A percentile compares a stretch with the other conserved stretches of the same genome.
Evolutionary conservation across 345 rosid genomes (phyloP).

Genomic region (Corymbia maculata): DNA sequence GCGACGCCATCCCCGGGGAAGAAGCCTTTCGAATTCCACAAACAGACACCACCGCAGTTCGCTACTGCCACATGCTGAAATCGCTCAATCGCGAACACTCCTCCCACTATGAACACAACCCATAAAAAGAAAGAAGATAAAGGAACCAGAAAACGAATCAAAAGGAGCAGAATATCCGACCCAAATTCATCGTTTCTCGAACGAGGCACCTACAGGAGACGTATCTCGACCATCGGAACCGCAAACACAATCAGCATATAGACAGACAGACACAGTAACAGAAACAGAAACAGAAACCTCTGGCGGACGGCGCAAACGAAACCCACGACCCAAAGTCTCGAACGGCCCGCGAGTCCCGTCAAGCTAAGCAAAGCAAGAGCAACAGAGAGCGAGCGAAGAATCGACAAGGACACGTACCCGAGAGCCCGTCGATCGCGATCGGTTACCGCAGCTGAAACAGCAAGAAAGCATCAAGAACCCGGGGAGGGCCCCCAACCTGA

Average conservation of each 20-base stretch:
- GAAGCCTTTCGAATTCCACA: constrained; percentile 5
- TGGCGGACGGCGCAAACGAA: neutral
- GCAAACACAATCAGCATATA: neutral
- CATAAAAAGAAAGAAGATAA: neutral
- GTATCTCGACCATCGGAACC: neutral
- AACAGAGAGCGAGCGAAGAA: neutral
- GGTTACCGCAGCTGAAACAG: neutral
- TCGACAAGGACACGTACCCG: neutral
- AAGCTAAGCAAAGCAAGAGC: neutral
- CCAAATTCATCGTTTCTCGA: neutral
- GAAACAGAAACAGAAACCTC: neutral
- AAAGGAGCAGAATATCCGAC: neutral
- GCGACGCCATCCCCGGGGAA: neutral
- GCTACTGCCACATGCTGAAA: neutral
- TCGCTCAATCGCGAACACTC: neutral
- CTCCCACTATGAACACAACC: neutral
- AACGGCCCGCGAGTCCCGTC: neutral
- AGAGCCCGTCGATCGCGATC: neutral
- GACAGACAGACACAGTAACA: neutral
- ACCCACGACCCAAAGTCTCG: neutral
- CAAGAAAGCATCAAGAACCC: neutral
- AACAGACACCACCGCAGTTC: neutral
- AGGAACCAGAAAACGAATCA: neutral
- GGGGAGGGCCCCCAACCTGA: neutral
- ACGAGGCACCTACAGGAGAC: neutral